Percentiles rank a stretch among this genome's conserved stretches.
Conservation (phyloP, 768 basidiomycete species). For the Macrocybe gigantea region DNA sequence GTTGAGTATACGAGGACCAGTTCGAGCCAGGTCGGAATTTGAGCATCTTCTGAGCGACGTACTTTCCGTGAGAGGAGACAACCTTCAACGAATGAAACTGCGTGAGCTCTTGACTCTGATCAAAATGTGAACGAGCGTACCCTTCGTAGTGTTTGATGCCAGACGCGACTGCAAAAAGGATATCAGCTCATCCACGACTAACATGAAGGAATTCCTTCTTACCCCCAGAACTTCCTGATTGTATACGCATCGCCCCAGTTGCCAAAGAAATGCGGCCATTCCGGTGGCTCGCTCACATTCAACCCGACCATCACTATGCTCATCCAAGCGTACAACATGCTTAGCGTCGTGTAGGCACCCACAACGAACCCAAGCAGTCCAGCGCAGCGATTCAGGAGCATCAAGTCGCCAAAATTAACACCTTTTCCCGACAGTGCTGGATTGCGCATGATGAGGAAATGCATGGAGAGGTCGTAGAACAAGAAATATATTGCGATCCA, state of each 20-base stretch:
- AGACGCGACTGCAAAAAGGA: background rate
- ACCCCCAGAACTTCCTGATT: constrained; percentile 29
- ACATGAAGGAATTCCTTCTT: constrained; percentile 4
- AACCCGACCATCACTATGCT: constrained; percentile 14
- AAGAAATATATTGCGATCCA: constrained; percentile 8
- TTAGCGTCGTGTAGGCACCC: constrained; percentile 2
- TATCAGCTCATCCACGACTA: background rate
- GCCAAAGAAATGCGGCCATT: constrained; percentile 28
- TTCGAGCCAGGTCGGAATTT: constrained; percentile 18
- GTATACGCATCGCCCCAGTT: constrained; percentile 20
- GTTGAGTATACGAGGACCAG: constrained; percentile 21
- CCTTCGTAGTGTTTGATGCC: constrained; percentile 2
- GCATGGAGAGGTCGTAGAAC: constrained; percentile 15
- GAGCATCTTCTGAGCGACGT: constrained; percentile 15
- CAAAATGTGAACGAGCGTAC: constrained; percentile 17
- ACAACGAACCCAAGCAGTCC: constrained; percentile 7
- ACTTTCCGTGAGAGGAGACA: constrained; percentile 19
- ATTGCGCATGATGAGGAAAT: constrained; percentile 12
- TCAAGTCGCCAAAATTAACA: constrained; percentile 10
- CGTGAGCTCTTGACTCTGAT: constrained; percentile 17
- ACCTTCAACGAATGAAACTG: constrained; percentile 10
- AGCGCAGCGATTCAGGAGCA: background rate
- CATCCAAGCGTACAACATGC: background rate
- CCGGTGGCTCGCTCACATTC: constrained; percentile 13
- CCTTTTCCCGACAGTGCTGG: constrained; percentile 7